Conservation (phyloP, 176 grass and related monocot species). For the Bolboschoenus planiculmis region DNA sequence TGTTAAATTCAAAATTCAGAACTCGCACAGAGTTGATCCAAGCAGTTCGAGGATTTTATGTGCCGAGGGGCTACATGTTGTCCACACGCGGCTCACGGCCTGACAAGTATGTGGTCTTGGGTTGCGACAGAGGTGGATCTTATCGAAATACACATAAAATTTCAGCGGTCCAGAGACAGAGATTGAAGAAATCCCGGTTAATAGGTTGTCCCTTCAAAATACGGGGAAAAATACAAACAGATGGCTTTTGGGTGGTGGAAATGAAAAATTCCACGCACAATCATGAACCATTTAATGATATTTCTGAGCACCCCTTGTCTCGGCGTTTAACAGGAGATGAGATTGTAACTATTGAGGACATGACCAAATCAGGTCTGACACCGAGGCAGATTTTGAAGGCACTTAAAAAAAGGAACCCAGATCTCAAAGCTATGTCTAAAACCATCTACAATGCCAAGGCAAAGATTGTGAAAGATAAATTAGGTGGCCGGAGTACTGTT, state of each 20-base stretch:
- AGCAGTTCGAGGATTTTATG: neutral
- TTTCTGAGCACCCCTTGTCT: constrained; percentile 3
- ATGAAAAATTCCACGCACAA: constrained; percentile 5
- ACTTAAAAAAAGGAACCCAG: constrained; percentile 17
- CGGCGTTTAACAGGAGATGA: constrained; percentile 1
- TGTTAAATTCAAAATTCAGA: constrained; percentile 6
- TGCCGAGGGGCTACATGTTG: neutral
- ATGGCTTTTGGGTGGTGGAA: constrained; percentile 5
- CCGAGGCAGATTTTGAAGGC: constrained; percentile 14
- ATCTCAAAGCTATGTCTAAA: constrained; percentile 11
- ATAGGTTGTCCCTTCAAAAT: constrained; percentile 9
- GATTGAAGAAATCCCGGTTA: neutral
- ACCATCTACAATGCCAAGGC: constrained; percentile 18
- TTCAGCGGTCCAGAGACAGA: neutral
- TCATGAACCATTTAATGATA: constrained; percentile 10
- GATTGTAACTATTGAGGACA: constrained; percentile 3
- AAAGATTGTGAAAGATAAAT: constrained; percentile 18
- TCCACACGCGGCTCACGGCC: neutral
- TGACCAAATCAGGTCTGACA: constrained; percentile 16
- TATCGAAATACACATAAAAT: constrained; percentile 14
- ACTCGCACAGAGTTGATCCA: constrained; percentile 6
- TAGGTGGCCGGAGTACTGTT: neutral
- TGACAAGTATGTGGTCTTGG: constrained; percentile 15
- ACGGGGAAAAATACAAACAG: neutral
- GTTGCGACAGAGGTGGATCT: constrained; percentile 9